These are phyloP conservation scores for Lupinus albus DNA, from an alignment of 306 rosid species.

Conservation along the genomic window DNA sequence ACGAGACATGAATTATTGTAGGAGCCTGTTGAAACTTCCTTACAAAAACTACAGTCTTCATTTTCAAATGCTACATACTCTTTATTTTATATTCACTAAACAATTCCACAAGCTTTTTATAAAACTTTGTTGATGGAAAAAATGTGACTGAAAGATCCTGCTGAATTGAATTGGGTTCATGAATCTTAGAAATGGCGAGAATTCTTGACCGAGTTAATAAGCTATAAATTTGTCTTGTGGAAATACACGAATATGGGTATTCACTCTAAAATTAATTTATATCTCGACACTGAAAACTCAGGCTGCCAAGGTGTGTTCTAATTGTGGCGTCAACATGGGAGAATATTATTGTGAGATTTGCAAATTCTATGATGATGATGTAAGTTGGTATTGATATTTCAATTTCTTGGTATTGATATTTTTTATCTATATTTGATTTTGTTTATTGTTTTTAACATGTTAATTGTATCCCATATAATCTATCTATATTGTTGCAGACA, in stretches of 20 bases:
- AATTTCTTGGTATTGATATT: constrained; percentile 13
- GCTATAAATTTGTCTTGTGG: too few species aligned
- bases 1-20: too few species aligned
- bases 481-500: constrained; percentile 51
- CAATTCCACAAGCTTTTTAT: too few species aligned
- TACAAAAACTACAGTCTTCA: too few species aligned
- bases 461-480: constrained; percentile 11
- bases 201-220: too few species aligned
- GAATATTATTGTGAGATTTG: constrained; percentile 69
- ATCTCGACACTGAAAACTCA: constrained; percentile 28
- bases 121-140: too few species aligned
- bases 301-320: constrained; percentile 69
- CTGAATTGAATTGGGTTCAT: too few species aligned
- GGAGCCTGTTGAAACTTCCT: too few species aligned
- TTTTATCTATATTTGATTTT: constrained; percentile 1
- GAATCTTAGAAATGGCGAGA: too few species aligned
- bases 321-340: constrained; percentile 70
- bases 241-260: too few species aligned
- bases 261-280: neutral
- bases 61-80: neutral
- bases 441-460: constrained; percentile 11
- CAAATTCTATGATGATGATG: constrained; percentile 71
- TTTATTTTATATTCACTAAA: too few species aligned
- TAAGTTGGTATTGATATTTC: constrained; percentile 38
- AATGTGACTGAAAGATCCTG: too few species aligned